A percentile compares a stretch with the other conserved stretches of the same genome.
Conservation (phyloP, 495 filamentous ascomycete species). For the Xylaria cubensis region DNA sequence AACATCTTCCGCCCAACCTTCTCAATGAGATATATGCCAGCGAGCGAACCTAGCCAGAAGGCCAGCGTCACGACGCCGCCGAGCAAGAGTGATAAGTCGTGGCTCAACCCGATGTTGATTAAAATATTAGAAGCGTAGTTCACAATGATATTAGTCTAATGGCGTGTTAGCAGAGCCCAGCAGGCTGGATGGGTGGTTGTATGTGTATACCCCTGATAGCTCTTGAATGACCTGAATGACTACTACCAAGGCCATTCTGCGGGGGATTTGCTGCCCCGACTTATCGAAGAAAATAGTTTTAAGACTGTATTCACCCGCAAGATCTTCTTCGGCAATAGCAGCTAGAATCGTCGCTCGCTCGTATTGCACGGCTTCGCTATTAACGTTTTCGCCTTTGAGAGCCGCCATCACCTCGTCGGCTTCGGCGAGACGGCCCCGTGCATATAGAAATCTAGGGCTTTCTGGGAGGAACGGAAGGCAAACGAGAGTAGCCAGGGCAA, state of each 20-base stretch:
- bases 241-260: neutral
- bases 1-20: neutral
- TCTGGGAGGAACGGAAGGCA: neutral
- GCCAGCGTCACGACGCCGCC: neutral
- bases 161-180: neutral
- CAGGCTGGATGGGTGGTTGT: neutral
- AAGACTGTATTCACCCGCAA: neutral
- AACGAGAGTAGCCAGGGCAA: slow-evolving; percentile 34
- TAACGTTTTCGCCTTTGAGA: neutral
- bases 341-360: neutral
- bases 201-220: neutral
- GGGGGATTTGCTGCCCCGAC: neutral
- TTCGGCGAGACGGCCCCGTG: neutral
- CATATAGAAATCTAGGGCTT: neutral
- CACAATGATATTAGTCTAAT: slow-evolving; percentile 4
- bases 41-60: neutral
- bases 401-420: neutral
- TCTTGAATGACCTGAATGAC: slow-evolving; percentile 3
- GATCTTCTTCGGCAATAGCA: slow-evolving; percentile 6
- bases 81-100: neutral
- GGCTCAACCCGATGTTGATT: neutral
- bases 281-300: neutral
- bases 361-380: neutral
- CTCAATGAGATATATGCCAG: neutral
- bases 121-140: slow-evolving; percentile 4